phyloP scores from a whole-genome alignment of 768 basidiomycete genomes.

The Cubamyces lactineus region DNA sequence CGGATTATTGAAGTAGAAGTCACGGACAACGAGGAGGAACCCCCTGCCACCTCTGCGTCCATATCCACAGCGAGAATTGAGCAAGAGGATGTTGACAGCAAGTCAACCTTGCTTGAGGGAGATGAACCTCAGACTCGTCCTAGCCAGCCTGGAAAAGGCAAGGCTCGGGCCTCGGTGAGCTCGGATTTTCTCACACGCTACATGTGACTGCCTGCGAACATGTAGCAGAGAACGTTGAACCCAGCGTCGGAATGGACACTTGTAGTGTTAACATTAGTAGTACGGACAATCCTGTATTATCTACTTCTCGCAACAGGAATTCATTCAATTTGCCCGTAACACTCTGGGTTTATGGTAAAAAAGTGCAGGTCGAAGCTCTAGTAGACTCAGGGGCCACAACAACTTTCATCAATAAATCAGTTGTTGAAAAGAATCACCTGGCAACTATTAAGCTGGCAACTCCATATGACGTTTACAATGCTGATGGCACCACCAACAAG shows the following conservation, averaged over 20 bases:
- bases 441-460: conserved; percentile 14
- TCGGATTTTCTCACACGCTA: background rate
- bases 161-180: background rate
- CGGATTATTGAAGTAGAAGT: too few relatives aligned
- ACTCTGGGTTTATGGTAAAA: conserved; percentile 1
- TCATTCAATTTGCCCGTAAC: conserved; percentile 1
- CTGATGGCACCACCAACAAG: conserved; percentile 21
- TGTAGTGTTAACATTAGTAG: conserved; percentile 1
- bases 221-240: background rate
- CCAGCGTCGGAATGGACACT: background rate
- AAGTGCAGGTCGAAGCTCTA: conserved; percentile 7
- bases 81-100: background rate
- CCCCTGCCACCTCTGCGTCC: too few relatives aligned
- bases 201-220: background rate
- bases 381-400: conserved; percentile 8
- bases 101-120: background rate
- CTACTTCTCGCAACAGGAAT: conserved; percentile 1
- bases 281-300: background rate
- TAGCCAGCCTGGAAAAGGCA: background rate
- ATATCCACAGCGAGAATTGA: background rate
- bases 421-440: conserved; percentile 19
- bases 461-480: conserved; percentile 28
- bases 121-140: conserved; percentile 1
- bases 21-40: too few relatives aligned
- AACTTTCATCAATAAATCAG: conserved; percentile 5